Evolutionary conservation across 768 basidiomycete genomes (phyloP).

Genomic region (Russula brevipes): DNA sequence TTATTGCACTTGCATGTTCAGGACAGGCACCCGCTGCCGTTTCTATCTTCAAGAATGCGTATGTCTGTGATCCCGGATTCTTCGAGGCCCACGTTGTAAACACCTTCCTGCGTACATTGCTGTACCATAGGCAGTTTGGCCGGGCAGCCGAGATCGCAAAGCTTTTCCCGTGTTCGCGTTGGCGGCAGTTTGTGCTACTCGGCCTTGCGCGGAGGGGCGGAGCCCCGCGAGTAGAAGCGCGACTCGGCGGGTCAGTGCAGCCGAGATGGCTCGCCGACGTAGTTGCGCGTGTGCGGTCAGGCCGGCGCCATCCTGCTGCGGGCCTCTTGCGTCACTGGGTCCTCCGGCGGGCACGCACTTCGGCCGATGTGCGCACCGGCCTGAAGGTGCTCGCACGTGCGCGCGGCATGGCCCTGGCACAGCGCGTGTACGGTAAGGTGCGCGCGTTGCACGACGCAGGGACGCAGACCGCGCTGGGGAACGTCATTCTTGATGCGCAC

Average conservation of each 20-base stretch:
- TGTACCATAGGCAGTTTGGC: constrained; percentile 38
- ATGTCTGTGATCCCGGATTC: constrained; percentile 34
- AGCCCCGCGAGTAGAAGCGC: background rate
- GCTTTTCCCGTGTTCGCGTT: constrained; percentile 26
- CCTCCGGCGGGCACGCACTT: constrained; percentile 7
- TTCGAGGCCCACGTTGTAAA: constrained; percentile 39
- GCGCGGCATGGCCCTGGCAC: constrained; percentile 14
- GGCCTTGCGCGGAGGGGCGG: constrained; percentile 8
- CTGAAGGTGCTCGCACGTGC: constrained; percentile 12
- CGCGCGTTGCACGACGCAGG: constrained; percentile 28
- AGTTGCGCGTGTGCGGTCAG: constrained; percentile 25
- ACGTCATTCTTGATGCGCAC: constrained; percentile 49
- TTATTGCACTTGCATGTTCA: constrained; percentile 35
- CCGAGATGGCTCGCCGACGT: constrained; percentile 11
- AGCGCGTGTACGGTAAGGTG: constrained; percentile 20
- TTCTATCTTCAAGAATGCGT: constrained; percentile 39
- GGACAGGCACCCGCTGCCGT: constrained; percentile 37
- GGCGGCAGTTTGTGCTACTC: constrained; percentile 34
- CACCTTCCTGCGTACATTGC: constrained; percentile 36
- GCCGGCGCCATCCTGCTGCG: constrained; percentile 28
- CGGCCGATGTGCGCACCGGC: constrained; percentile 3
- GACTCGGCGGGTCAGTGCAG: background rate
- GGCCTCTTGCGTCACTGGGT: constrained; percentile 26
- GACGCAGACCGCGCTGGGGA: constrained; percentile 45
- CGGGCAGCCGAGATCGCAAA: constrained; percentile 31